Evolutionary conservation across 805 yeast genomes (phyloP), one percentile per base, ranked within the genome.

Genomic region (Spencermartinsiella europaea): DNA sequence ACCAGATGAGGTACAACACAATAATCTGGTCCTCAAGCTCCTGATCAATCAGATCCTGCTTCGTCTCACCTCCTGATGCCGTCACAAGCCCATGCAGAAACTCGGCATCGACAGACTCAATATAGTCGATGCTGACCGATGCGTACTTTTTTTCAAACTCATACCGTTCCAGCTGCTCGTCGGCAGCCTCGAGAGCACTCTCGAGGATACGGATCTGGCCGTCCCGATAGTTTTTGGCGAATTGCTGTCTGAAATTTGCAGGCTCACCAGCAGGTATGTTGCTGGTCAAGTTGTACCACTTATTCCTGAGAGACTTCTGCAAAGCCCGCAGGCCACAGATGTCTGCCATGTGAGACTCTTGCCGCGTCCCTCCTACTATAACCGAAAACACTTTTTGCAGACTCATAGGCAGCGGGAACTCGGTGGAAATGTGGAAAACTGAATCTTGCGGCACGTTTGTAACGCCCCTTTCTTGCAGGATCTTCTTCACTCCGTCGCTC

Each of bases 21-120:
- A 51, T 22, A 8, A 48, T 16, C 28, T 47, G 43, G 25, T 51
- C 54, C 35, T 51, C 54, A 14, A 21, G 21, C 21, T 52, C 49
- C 12, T 36, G 41, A 8, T 36, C 45, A 19, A 51, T 22, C 14
- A 51, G 28, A 8, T 48, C 54, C 3, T 45, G 39, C 3, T 33
- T n/a, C 19, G 38, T 37, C 8, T 27, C 42, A 17, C 39, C 27
- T 33, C 43, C 45, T 21, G 31, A 45, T 3, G 27, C 22, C 10
- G 21, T 34, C 33, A 40, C 21, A 10, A 46, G 10, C 1, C 27
- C 21, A 5, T 35, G 28, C 25, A 48, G 27, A 15, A 48, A 34
- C n/a, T 43, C 38, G 21, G 27, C 5, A 35, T 47, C 46, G 3
- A 15, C 16, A 10, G 19, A 21, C n/a, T 34, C 34, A 2, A 46